These are phyloP conservation scores for Dioscorea cayenensis DNA, from an alignment of 116 monocot genomes.

Conservation along the genomic window DNA sequence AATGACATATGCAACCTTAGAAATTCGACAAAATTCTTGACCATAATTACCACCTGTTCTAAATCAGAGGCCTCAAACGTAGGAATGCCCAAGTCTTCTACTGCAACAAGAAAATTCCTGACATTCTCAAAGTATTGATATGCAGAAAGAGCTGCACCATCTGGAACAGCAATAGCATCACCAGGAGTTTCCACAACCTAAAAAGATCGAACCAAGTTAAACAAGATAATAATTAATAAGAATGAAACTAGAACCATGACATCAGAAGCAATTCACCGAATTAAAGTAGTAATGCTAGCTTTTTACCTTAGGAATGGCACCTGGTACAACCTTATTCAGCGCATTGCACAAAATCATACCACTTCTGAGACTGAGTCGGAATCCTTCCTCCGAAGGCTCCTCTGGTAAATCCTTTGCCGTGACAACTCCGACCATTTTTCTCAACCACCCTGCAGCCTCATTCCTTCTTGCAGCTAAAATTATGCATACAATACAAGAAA, in stretches of 20 bases:
- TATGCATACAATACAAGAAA: no score
- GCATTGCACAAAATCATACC: constrained; percentile 71
- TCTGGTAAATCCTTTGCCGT: constrained; percentile 52
- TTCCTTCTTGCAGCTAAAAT: constrained; percentile 46
- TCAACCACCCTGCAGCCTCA: constrained; percentile 53
- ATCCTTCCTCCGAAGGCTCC: constrained; percentile 59
- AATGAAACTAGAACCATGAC: neutral
- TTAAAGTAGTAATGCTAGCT: neutral
- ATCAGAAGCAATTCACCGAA: no score
- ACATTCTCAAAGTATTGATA: constrained; percentile 97
- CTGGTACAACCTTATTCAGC: constrained; percentile 55
- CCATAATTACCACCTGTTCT: constrained; percentile 62
- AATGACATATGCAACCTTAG: no score
- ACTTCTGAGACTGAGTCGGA: constrained; percentile 47
- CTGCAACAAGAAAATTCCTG: constrained; percentile 77
- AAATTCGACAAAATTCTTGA: no score
- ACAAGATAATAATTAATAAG: neutral
- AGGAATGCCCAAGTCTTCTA: constrained; percentile 72
- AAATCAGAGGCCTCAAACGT: constrained; percentile 90
- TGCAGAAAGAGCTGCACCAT: constrained; percentile 73
- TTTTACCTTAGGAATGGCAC: constrained; percentile 47
- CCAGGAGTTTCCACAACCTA: constrained; percentile 73
- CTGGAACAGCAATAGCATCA: constrained; percentile 50
- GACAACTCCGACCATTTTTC: constrained; percentile 34
- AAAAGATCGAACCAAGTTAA: neutral